Evolutionary conservation across 2,329 filamentous ascomycete species (phyloP), one percentile per base, ranked within the genome.

Genomic region (Kalaharituber pfeilii): DNA sequence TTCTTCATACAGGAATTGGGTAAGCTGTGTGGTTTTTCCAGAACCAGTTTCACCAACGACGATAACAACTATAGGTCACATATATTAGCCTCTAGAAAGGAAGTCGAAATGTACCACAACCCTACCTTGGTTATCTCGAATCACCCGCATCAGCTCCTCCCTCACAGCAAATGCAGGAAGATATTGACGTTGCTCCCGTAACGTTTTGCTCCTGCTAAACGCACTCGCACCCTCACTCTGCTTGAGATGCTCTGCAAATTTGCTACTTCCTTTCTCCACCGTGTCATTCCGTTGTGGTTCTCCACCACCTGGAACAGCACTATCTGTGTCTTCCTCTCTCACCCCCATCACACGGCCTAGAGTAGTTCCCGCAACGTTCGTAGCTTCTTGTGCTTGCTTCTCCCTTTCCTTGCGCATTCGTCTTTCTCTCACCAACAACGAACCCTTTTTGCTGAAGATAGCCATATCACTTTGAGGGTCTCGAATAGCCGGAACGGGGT

Each of bases 391-490:
- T 0, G 91, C 89, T 68, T 96, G 89, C 63, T 87, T 86, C 65
- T 94, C 86, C 42, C 91, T 79, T 67, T 98, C 91, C 59, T 88
- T 83, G 68, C 94, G 87, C 68, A 94, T 87, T 42, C 93, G 76
- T 62, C 83, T 81, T 63, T 98, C 91, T 64, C 84, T 85, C 11
- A 98, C 91, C 1, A 95, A 87, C 63, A 80, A 84, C 66, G 89
- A 96, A 0, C 91, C 91, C 67, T 95, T 95, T 44, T 89, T 78
- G 70, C 87, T 94, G 64, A 96, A 96, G 1, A 98, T 88, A 1
- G 91, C 91, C 91, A 98, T 94, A 65, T 98, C 91, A 66, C 93
- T 98, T 69, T 96, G 89, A 25, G 84, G 81, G 67, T 98, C 91
- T 52, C 84, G 78, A 13, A 98, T 85, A 0, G 91, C 93, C 0